phyloP scores from a whole-genome alignment of 1,284 basidiomycete species.

The Ustilago cynodontis region DNA sequence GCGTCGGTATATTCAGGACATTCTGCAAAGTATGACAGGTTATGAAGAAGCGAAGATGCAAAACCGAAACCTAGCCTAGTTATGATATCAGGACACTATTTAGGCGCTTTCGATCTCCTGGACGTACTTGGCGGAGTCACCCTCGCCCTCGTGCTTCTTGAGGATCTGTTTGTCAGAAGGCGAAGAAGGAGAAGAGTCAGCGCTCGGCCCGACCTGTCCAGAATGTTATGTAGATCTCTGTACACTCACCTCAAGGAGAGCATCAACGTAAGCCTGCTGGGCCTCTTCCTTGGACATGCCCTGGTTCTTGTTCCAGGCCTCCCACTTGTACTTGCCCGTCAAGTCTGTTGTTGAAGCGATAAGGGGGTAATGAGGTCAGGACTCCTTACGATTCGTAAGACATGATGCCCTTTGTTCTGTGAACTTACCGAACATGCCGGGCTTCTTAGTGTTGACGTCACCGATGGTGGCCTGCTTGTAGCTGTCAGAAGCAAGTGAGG shows the following conservation, averaged over 20 bases:
- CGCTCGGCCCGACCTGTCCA: neutral
- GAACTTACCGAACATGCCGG: constrained; percentile 66
- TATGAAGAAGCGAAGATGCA: neutral
- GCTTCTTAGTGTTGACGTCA: constrained; percentile 66
- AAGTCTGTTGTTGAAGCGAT: constrained; percentile 42
- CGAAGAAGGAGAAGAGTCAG: neutral
- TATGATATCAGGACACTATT: neutral
- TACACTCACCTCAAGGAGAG: constrained; percentile 51
- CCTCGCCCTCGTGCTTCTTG: constrained; percentile 60
- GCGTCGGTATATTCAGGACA: constrained; percentile 1
- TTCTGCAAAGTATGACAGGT: neutral
- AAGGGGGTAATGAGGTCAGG: neutral
- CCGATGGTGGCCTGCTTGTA: constrained; percentile 70
- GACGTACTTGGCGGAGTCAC: constrained; percentile 57
- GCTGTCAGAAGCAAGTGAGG: constrained; percentile 21
- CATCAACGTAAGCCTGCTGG: constrained; percentile 64
- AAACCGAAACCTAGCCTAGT: neutral
- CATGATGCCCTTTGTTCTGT: neutral
- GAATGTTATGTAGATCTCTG: neutral
- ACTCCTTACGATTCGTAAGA: neutral
- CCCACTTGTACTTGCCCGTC: constrained; percentile 68
- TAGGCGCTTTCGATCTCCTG: constrained; percentile 59
- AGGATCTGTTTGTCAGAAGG: constrained; percentile 41
- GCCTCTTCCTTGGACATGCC: constrained; percentile 60
- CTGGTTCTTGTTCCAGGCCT: constrained; percentile 66